These are phyloP conservation scores for Pseudonectria buxi DNA, from an alignment of 2,329 filamentous ascomycete species.

Conservation along the genomic window DNA sequence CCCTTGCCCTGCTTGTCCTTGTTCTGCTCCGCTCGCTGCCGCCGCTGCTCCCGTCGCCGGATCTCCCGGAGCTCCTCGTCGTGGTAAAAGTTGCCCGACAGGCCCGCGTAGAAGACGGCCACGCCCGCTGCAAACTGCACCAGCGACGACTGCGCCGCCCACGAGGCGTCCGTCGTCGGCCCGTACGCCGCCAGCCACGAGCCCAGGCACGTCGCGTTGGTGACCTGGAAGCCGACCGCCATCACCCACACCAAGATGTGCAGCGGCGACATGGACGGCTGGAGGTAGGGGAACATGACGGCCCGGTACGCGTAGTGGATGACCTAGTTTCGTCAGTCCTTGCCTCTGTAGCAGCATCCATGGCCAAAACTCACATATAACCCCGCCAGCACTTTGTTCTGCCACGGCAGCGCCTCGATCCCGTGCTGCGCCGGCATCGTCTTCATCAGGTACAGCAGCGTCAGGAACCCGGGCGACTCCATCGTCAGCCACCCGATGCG, in stretches of 20 bases:
- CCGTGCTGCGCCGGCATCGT: conserved; percentile 55
- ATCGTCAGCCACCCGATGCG: conserved; percentile 82
- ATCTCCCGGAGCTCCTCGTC: conserved; percentile 89
- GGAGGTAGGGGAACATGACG: conserved; percentile 70
- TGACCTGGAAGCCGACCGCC: conserved; percentile 68
- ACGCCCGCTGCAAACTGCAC: conserved; percentile 57
- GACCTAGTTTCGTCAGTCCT: conserved; percentile 36
- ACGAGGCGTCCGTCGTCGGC: conserved; percentile 50
- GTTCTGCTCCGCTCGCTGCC: conserved; percentile 38
- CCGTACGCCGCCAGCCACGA: conserved; percentile 80
- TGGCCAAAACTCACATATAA: conserved; percentile 46
- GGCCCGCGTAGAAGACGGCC: conserved; percentile 66
- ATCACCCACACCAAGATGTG: conserved; percentile 59
- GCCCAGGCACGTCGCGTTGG: conserved; percentile 72
- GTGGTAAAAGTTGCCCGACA: conserved; percentile 77
- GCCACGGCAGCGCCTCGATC: conserved; percentile 60
- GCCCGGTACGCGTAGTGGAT: conserved; percentile 92
- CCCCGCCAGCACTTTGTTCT: conserved; percentile 68
- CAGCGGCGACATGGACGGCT: conserved; percentile 89
- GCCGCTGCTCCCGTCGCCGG: conserved; percentile 58
- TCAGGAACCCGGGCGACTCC: conserved; percentile 74
- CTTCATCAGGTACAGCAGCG: conserved; percentile 71
- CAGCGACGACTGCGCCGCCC: conserved; percentile 34
- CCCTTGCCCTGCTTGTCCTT: conserved; percentile 30
- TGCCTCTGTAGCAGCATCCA: not conserved